Conservation (phyloP, 768 basidiomycete species). For the Lactarius psammicola region DNA sequence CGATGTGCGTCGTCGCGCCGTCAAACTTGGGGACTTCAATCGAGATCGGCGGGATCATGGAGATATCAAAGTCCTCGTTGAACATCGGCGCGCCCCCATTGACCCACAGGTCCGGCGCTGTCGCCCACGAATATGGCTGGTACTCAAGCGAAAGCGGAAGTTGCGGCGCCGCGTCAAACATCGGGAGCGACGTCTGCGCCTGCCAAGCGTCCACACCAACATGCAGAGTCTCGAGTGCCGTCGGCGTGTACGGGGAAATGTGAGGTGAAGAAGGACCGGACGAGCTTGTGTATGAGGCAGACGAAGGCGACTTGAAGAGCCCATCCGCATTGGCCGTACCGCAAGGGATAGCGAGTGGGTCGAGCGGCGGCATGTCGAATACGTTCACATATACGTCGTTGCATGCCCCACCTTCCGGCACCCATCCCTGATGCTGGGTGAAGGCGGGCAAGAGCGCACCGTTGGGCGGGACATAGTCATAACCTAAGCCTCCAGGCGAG, state of each 20-base stretch:
- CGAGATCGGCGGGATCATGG: constrained; percentile 62
- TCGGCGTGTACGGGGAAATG: constrained; percentile 24
- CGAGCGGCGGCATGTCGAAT: constrained; percentile 18
- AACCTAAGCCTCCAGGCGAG: constrained; percentile 42
- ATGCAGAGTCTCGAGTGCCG: constrained; percentile 26
- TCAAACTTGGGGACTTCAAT: constrained; percentile 53
- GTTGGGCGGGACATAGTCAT: constrained; percentile 54
- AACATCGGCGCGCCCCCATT: constrained; percentile 42
- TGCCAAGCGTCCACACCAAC: constrained; percentile 27
- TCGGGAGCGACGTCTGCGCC: constrained; percentile 24
- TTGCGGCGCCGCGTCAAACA: constrained; percentile 32
- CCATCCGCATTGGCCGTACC: neutral
- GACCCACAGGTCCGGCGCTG: constrained; percentile 36
- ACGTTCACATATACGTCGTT: constrained; percentile 15
- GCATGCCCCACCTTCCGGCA: constrained; percentile 13
- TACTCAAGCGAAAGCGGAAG: constrained; percentile 31
- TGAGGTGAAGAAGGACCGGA: constrained; percentile 27
- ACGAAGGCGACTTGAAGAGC: constrained; percentile 22
- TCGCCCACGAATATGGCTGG: constrained; percentile 35
- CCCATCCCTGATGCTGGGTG: constrained; percentile 27
- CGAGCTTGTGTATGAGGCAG: constrained; percentile 19
- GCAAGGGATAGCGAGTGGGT: constrained; percentile 18
- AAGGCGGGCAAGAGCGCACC: constrained; percentile 23
- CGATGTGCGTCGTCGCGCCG: constrained; percentile 7
- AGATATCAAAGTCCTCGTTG: constrained; percentile 66